Percentiles rank a stretch among this genome's conserved stretches.
phyloP scores from a whole-genome alignment of 2,329 filamentous ascomycete genomes.

The Aspergillus ochraceoroseus region DNA sequence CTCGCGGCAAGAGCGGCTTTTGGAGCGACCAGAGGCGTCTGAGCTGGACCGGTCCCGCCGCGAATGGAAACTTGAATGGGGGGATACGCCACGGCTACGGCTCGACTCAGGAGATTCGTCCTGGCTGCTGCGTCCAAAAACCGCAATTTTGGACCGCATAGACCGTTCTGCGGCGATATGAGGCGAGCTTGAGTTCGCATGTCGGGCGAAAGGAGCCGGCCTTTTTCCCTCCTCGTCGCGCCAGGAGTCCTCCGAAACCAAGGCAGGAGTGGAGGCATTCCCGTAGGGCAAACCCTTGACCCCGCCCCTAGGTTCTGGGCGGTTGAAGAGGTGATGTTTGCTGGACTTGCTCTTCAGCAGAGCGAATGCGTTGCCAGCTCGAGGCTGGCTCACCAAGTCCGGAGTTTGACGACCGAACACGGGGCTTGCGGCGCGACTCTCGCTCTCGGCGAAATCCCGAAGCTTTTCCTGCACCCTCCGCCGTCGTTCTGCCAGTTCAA shows the following conservation, averaged over 20 bases:
- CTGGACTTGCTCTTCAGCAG: slow-evolving; percentile 42
- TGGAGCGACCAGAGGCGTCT: slow-evolving; percentile 50
- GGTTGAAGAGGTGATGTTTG: slow-evolving; percentile 30
- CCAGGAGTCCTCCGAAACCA: slow-evolving; percentile 34
- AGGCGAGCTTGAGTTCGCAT: slow-evolving; percentile 39
- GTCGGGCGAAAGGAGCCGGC: slow-evolving; percentile 29
- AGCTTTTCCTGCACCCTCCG: slow-evolving; percentile 48
- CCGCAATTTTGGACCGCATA: slow-evolving; percentile 27
- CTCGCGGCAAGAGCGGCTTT: slow-evolving; percentile 51
- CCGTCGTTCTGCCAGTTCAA: slow-evolving; percentile 47
- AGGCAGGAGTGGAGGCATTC: slow-evolving; percentile 36
- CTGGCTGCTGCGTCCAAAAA: slow-evolving; percentile 30
- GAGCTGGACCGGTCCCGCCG: slow-evolving; percentile 54
- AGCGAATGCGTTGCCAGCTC: slow-evolving; percentile 43
- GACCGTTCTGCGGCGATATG: slow-evolving; percentile 31
- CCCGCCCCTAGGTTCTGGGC: slow-evolving; percentile 37
- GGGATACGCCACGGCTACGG: slow-evolving; percentile 34
- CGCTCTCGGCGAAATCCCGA: slow-evolving; percentile 40
- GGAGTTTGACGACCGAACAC: slow-evolving; percentile 34
- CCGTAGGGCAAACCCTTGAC: slow-evolving; percentile 43
- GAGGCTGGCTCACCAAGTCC: slow-evolving; percentile 29
- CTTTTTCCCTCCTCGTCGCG: slow-evolving; percentile 38
- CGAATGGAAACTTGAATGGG: slow-evolving; percentile 39
- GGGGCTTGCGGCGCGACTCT: slow-evolving; percentile 45
- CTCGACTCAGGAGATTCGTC: slow-evolving; percentile 36